phyloP scores from a whole-genome alignment of 441 rosid genomes.

The Biscutella auriculata region DNA sequence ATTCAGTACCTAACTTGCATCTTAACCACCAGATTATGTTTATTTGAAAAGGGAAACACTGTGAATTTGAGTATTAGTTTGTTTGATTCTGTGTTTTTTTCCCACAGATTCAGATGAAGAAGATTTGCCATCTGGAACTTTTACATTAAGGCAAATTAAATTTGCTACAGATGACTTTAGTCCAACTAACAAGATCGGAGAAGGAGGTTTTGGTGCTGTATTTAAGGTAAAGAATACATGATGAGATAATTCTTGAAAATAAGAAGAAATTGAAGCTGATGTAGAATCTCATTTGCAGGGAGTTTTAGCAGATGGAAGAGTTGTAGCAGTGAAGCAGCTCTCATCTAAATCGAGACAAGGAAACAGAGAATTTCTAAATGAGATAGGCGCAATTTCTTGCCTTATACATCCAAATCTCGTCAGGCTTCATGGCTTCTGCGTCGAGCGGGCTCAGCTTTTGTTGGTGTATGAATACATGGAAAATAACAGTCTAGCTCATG shows the following conservation, averaged over 20 bases:
- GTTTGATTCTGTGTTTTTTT: conserved; percentile 2
- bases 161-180: conserved; percentile 57
- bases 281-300: conserved; percentile 35
- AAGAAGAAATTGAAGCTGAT: conserved; percentile 2
- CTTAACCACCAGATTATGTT: neutral
- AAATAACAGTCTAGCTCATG: conserved; percentile 52
- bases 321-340: conserved; percentile 61
- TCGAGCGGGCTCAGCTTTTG: conserved; percentile 50
- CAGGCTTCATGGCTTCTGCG: conserved; percentile 59
- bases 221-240: conserved; percentile 39
- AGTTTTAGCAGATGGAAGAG: conserved; percentile 36
- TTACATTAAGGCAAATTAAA: conserved; percentile 53
- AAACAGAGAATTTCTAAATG: conserved; percentile 58
- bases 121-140: conserved; percentile 35
- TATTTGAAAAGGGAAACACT: neutral
- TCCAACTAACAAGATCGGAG: conserved; percentile 60
- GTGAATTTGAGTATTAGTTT: too few relatives aligned
- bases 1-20: neutral
- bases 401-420: conserved; percentile 66
- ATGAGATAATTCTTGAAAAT: neutral
- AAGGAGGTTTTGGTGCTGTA: conserved; percentile 83
- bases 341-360: conserved; percentile 64
- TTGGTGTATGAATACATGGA: conserved; percentile 69
- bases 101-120: conserved; percentile 25
- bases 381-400: conserved; percentile 57